phyloP scores from a whole-genome alignment of 1,139 yeast genomes.

The Taphrina confusa region DNA sequence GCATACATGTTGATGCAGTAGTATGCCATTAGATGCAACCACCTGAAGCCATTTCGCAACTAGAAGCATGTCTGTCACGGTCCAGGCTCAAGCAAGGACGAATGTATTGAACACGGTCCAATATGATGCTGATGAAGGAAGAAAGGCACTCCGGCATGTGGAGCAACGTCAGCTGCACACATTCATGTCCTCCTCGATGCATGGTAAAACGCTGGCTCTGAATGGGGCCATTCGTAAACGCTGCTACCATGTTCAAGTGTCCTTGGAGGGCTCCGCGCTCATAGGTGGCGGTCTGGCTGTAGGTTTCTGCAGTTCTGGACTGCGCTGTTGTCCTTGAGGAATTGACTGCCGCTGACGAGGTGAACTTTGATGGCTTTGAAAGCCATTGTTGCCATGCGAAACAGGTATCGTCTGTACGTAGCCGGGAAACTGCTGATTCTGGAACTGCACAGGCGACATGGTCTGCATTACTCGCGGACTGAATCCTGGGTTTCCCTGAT shows the following conservation, averaged over 20 bases:
- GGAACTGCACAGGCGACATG: constrained; percentile 6
- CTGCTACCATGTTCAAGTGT: constrained; percentile 9
- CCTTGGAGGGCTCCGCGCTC: constrained; percentile 4
- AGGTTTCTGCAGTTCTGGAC: constrained; percentile 20
- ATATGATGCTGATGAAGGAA: no score
- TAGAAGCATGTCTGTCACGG: no score
- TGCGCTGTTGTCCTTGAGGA: constrained; percentile 11
- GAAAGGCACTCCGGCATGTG: no score
- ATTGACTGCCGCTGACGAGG: constrained; percentile 3
- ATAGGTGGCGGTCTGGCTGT: constrained; percentile 20
- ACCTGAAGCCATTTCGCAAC: no score
- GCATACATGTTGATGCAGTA: no score
- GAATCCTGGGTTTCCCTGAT: constrained; percentile 6
- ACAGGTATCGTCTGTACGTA: background rate
- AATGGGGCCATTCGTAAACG: no score
- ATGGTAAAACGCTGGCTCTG: no score
- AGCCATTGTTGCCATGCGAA: background rate
- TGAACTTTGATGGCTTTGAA: background rate
- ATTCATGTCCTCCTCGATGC: no score
- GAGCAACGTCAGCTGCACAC: no score
- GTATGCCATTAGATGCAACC: no score
- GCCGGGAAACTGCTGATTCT: background rate
- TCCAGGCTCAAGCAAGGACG: no score
- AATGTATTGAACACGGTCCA: no score
- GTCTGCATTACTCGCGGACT: constrained; percentile 2